Base-by-base conservation (phyloP, 2,329 filamentous ascomycete species). In the Seiridium cupressi region DNA sequence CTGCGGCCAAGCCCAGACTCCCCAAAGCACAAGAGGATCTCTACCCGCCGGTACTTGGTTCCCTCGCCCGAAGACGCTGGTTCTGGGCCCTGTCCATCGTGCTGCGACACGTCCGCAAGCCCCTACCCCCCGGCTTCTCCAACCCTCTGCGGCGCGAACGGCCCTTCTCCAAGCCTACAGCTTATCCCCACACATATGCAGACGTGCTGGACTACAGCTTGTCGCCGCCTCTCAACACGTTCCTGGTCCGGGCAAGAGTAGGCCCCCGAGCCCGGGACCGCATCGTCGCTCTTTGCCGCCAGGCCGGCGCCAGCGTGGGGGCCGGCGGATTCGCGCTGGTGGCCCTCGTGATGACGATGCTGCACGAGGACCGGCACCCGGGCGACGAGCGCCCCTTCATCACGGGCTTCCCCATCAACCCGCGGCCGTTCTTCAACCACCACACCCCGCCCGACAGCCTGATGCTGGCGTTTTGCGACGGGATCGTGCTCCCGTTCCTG, bases 51-150 rank as follows among this genome's bases (percentile, higher is more conserved):
- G 61, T 68, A 10, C 51, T 61, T 6, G 51, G 62, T 0, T 64
- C 66, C 11, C 60, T 44, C 47, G 67, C 66, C 11, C 63, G 61
- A 13, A 58, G 51, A 8, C 61, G 67, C 8, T 69, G 67, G 67
- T 69, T 65, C 57, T 69, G 66, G 67, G 62, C 62, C 5, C 62
- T 69, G 11, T 67, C 67, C 1, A 57, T 66, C n/a, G 55, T 68
- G 1, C 63, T 68, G 2, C 64, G 66, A 4, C 65, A 68, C 40
- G 63, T 66, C 3, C 62, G 63, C 46, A 64, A 63, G 59, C 62
- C 65, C n/a, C 42, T 65, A 42, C 63, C 66, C 3, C 9, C 58
- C 1, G 66, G 64, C 2, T 68, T 69, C 44, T 63, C 56, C 1
- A 69, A 69, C n/a, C 66, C 67, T 4, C 61, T 69, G 5, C 63